Percentiles rank a stretch among this genome's conserved stretches.
These are phyloP conservation scores for Tagetes patula DNA, from an alignment of 129 eudicot species.

Conservation along the genomic window DNA sequence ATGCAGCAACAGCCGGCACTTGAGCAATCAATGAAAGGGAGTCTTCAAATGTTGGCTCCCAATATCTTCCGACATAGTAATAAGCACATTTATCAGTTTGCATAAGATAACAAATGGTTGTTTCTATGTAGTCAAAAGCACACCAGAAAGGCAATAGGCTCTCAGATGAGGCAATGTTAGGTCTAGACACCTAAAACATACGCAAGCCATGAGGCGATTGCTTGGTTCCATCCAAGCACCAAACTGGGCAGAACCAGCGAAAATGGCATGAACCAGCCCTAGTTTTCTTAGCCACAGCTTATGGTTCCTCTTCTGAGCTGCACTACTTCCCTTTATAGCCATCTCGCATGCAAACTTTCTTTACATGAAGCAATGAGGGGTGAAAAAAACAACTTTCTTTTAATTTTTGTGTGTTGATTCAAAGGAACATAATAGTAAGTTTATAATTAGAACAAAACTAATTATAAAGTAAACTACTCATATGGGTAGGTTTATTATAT, in stretches of 20 bases:
- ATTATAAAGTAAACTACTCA: neutral
- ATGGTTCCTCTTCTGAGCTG: no score
- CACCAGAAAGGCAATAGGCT: neutral
- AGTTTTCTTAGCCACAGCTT: neutral
- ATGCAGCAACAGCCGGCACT: slow-evolving; percentile 89
- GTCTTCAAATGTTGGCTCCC: slow-evolving; percentile 98
- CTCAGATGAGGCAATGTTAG: neutral
- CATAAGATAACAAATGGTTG: neutral
- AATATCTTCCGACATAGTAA: slow-evolving; percentile 53
- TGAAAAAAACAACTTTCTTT: neutral
- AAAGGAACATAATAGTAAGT: neutral
- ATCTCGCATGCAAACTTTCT: neutral
- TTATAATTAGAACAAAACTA: neutral
- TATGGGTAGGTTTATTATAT: neutral
- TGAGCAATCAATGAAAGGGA: slow-evolving; percentile 89
- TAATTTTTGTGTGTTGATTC: neutral
- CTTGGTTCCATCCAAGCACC: neutral
- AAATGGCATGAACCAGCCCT: neutral
- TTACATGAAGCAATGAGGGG: neutral
- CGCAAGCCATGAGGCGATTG: no score
- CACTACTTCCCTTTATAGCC: neutral
- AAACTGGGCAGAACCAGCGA: no score
- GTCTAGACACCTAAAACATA: neutral
- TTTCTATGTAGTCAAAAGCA: neutral
- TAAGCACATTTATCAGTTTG: neutral